A percentile compares a stretch with the other conserved stretches of the same genome.
phyloP scores from a whole-genome alignment of 2,329 filamentous ascomycete genomes.

The Macrophomina phaseolina region DNA sequence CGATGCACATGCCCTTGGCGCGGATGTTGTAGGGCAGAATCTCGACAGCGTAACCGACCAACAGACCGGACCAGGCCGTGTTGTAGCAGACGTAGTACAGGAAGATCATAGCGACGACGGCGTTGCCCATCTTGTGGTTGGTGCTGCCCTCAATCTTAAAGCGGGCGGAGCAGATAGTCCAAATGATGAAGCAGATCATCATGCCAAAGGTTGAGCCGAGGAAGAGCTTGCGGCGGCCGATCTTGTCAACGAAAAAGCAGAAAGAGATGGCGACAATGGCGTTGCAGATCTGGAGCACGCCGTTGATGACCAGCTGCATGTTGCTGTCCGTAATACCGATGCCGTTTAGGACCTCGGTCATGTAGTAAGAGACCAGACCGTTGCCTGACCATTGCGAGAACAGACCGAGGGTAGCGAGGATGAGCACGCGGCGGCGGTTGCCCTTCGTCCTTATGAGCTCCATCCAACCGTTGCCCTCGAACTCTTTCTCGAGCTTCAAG shows the following conservation, averaged over 20 bases:
- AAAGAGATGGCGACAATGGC: constrained; percentile 63
- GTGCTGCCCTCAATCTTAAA: constrained; percentile 12
- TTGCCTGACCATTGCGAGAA: constrained; percentile 74
- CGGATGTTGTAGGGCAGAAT: constrained; percentile 58
- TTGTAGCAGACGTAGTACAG: constrained; percentile 59
- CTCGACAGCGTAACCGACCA: constrained; percentile 60
- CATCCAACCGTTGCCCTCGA: constrained; percentile 58
- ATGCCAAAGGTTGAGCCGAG: constrained; percentile 48
- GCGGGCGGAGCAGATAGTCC: constrained; percentile 54
- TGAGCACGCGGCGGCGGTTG: constrained; percentile 67
- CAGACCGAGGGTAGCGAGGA: constrained; percentile 67
- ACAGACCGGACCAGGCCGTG: constrained; percentile 63
- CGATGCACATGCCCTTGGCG: constrained; percentile 58
- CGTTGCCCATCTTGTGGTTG: constrained; percentile 41
- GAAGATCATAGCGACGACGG: constrained; percentile 58
- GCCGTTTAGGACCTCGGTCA: constrained; percentile 65
- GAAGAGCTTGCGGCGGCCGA: constrained; percentile 64
- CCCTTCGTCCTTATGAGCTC: constrained; percentile 68
- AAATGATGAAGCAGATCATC: constrained; percentile 43
- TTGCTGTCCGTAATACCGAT: constrained; percentile 62
- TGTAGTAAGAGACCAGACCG: constrained; percentile 70
- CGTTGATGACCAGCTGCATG: constrained; percentile 50
- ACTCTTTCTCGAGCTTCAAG: constrained; percentile 62
- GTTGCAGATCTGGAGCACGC: constrained; percentile 65
- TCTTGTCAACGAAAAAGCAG: constrained; percentile 60